These are phyloP conservation scores for Kitagawia praeruptora DNA, from an alignment of 129 eudicot genomes.

Conservation along the genomic window DNA sequence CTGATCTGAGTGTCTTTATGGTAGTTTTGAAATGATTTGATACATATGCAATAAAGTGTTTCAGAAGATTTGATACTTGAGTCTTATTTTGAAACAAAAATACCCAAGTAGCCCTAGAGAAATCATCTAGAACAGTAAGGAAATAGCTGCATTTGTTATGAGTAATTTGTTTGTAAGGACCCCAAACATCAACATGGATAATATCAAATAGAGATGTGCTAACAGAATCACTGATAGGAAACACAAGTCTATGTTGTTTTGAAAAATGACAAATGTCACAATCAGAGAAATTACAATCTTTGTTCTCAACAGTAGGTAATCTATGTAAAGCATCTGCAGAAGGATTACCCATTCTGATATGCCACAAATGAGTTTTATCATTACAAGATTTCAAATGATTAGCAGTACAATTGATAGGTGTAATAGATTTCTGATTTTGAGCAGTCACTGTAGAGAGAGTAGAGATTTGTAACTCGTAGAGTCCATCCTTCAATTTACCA, in stretches of 20 bases:
- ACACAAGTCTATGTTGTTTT: background rate
- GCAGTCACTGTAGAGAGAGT: background rate
- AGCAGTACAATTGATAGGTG: too few relatives aligned
- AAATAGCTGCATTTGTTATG: background rate
- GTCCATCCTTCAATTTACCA: background rate
- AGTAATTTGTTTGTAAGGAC: background rate
- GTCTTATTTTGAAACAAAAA: background rate
- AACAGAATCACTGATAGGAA: background rate
- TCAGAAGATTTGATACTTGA: background rate
- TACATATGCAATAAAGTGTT: too few relatives aligned
- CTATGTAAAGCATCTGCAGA: background rate
- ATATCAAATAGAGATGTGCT: background rate
- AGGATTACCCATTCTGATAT: background rate
- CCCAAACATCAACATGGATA: background rate
- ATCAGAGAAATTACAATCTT: too few relatives aligned
- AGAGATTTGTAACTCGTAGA: background rate
- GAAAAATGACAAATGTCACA: background rate
- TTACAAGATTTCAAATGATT: rapidly evolving
- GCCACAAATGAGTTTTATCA: background rate
- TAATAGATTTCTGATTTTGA: too few relatives aligned
- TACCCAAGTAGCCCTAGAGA: background rate
- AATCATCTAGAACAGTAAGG: background rate
- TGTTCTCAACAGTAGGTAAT: too few relatives aligned
- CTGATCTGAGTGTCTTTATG: background rate
- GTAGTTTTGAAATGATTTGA: background rate